Evolutionary conservation across 805 yeast genomes (phyloP).

Genomic region (Pichia manshurica): DNA sequence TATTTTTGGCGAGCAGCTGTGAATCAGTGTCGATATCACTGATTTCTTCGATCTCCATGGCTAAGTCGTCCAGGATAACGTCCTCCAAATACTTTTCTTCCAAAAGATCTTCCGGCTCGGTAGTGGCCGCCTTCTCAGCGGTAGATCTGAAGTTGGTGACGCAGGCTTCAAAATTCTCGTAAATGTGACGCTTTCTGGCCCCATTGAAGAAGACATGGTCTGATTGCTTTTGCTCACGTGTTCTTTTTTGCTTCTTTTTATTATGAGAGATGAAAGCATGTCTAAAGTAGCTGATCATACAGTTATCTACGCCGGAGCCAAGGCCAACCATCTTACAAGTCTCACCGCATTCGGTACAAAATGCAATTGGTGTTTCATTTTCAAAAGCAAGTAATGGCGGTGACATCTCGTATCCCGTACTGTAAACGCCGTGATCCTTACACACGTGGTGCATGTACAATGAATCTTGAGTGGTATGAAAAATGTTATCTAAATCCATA

Average conservation of each 20-base stretch:
- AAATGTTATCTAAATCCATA: slow-evolving; percentile 6
- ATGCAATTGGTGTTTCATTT: background rate
- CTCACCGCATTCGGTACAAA: slow-evolving; percentile 5
- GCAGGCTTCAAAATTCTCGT: background rate
- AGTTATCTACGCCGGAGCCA: background rate
- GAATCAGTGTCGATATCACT: too few relatives aligned
- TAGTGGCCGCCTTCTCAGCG: too few relatives aligned
- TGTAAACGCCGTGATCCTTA: slow-evolving; percentile 31
- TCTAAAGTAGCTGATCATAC: slow-evolving; percentile 6
- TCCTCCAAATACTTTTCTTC: too few relatives aligned
- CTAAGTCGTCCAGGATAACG: too few relatives aligned
- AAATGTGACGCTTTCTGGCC: background rate
- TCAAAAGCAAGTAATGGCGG: slow-evolving; percentile 18
- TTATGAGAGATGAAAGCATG: slow-evolving; percentile 3
- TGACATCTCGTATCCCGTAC: slow-evolving; percentile 27
- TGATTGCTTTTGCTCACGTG: slow-evolving; percentile 2
- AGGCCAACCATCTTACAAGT: background rate
- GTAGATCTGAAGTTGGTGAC: too few relatives aligned
- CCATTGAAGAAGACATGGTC: slow-evolving; percentile 5
- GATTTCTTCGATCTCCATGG: background rate
- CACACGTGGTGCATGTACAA: slow-evolving; percentile 31
- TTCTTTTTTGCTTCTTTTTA: slow-evolving; percentile 4
- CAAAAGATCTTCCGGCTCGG: too few relatives aligned
- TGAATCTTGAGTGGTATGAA: slow-evolving; percentile 26
- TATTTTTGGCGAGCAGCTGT: too few relatives aligned